A percentile compares a stretch with the other conserved stretches of the same genome.
phyloP scores from a whole-genome alignment of 2,329 filamentous ascomycete species.

The Paecilomyces dactylethromorphus region DNA sequence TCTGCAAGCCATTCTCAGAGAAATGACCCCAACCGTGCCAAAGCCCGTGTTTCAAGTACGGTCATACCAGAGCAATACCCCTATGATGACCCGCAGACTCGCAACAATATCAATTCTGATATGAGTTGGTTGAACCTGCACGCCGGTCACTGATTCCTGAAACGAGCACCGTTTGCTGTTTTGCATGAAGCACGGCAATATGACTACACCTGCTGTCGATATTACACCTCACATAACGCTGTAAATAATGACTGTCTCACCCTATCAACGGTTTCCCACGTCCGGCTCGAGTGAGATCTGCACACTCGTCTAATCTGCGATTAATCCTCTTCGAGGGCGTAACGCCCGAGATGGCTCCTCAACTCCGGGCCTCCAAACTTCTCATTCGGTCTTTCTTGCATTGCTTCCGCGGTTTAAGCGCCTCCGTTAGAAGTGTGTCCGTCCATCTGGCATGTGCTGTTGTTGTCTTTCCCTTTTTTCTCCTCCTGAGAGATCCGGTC shows the following conservation, averaged over 20 bases:
- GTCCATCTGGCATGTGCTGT: background rate
- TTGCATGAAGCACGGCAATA: background rate
- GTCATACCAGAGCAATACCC: slow-evolving; percentile 21
- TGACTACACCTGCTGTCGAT: background rate
- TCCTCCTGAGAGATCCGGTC: background rate
- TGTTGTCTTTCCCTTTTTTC: background rate
- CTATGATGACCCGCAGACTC: slow-evolving; percentile 15
- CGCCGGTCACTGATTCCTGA: slow-evolving; percentile 2
- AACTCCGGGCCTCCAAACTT: background rate
- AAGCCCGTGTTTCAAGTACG: slow-evolving; percentile 23
- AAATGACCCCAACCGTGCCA: slow-evolving; percentile 10
- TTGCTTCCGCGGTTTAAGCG: background rate
- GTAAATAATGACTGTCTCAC: background rate
- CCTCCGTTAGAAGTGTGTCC: background rate
- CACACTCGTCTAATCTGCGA: background rate
- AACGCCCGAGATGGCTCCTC: background rate
- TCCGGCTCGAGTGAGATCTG: background rate
- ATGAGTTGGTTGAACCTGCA: slow-evolving; percentile 40
- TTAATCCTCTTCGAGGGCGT: background rate
- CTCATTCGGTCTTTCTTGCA: background rate
- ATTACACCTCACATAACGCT: background rate
- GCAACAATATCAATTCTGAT: slow-evolving; percentile 28
- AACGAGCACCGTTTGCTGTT: background rate
- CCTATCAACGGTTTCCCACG: background rate
- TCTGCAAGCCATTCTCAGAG: slow-evolving; percentile 10